phyloP scores from a whole-genome alignment of 163 green algal genomes.

The Chlamydomonas reinhardtii region DNA sequence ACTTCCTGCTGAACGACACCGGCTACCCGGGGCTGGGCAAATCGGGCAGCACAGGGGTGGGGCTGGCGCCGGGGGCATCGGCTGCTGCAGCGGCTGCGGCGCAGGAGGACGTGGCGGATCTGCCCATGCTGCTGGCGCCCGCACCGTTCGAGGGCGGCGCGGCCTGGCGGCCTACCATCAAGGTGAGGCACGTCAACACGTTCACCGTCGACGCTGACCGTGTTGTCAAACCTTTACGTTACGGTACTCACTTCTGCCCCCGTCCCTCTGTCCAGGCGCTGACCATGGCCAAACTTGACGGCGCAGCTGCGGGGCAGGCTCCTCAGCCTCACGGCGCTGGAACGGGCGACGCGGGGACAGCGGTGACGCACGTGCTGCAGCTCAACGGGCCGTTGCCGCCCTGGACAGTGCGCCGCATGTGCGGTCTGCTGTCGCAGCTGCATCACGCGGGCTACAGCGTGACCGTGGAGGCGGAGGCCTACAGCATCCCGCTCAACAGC shows the following conservation, averaged over 20 bases:
- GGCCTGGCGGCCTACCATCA: conserved; percentile 19
- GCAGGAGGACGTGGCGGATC: background rate
- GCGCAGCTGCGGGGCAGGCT: no score
- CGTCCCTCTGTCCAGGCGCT: background rate
- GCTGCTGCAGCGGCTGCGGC: background rate
- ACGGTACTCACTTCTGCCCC: no score
- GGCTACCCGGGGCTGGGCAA: background rate
- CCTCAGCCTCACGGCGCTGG: no score
- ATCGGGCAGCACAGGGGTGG: background rate
- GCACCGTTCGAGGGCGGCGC: conserved; percentile 33
- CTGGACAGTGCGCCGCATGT: conserved; percentile 37
- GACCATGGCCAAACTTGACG: background rate
- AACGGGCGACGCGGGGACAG: background rate
- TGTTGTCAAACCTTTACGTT: no score
- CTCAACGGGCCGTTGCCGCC: conserved; percentile 15
- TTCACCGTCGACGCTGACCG: no score
- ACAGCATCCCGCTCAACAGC: conserved; percentile 36
- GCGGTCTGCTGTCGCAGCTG: background rate
- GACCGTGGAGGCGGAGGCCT: conserved; percentile 13
- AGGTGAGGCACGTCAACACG: conserved; percentile 7
- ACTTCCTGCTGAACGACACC: conserved; percentile 40
- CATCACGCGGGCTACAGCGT: conserved; percentile 5
- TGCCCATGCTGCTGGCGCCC: conserved; percentile 47
- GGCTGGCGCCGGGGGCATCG: background rate
- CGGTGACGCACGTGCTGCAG: conserved; percentile 36